These are phyloP conservation scores for Cercospora zeae-maydis DNA, from an alignment of 2,329 filamentous ascomycete species.

Conservation along the genomic window DNA sequence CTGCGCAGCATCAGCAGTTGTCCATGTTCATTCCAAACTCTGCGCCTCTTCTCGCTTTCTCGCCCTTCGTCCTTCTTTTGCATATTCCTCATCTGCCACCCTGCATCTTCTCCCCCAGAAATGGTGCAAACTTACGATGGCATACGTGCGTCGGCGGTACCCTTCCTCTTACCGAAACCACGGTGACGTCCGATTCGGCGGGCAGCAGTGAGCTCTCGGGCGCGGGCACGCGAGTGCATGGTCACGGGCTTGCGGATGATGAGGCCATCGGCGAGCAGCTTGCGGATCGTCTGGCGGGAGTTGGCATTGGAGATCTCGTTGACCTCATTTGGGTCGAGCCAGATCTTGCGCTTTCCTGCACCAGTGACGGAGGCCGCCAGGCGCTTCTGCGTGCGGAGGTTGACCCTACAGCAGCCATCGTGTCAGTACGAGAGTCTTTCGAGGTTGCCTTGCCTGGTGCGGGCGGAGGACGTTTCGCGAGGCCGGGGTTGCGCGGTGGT, in stretches of 20 bases:
- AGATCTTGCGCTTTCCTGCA: constrained; percentile 99
- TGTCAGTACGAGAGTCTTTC: constrained; percentile 25
- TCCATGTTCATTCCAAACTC: neutral
- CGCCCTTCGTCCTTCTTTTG: neutral
- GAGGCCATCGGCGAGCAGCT: constrained; percentile 98
- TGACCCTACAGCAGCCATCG: constrained; percentile 69
- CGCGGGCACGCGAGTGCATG: constrained; percentile 97
- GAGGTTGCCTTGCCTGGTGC: constrained; percentile 6
- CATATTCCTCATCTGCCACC: neutral
- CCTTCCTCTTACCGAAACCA: constrained; percentile 99
- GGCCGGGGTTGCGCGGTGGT: constrained; percentile 8
- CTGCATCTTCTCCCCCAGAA: neutral
- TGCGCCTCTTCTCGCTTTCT: neutral
- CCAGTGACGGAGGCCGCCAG: constrained; percentile 97
- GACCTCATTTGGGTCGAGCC: constrained; percentile 99
- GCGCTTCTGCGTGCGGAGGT: constrained; percentile 99
- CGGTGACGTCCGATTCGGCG: constrained; percentile 95
- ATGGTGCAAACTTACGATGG: constrained; percentile 66
- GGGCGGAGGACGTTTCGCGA: constrained; percentile 7
- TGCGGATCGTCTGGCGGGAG: constrained; percentile 99
- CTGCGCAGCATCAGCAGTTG: constrained; percentile 50
- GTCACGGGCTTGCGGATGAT: constrained; percentile 99
- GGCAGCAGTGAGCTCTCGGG: constrained; percentile 90
- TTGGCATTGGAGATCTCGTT: constrained; percentile 99
- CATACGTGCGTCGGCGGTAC: constrained; percentile 99